A percentile compares a stretch with the other conserved stretches of the same genome.
Conservation (phyloP, 768 basidiomycete species). For the Russula compacta region DNA sequence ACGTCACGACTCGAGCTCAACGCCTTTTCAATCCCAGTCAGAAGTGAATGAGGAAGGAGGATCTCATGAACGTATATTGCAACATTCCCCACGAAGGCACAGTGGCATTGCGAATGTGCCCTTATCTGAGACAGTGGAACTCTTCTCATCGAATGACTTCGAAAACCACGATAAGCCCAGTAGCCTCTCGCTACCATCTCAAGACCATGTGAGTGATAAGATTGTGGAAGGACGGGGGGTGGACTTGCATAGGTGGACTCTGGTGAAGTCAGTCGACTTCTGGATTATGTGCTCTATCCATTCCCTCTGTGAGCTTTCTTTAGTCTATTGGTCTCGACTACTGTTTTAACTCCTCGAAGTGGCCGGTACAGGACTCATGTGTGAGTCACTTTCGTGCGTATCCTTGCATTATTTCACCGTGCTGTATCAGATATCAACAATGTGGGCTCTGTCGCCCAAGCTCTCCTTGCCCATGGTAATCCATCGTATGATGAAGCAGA, state of each 20-base stretch:
- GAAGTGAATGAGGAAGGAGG: slow-evolving; percentile 6
- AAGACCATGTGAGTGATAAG: slow-evolving; percentile 1
- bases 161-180: background rate
- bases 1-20: slow-evolving; percentile 8
- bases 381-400: slow-evolving; percentile 29
- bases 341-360: slow-evolving; percentile 31
- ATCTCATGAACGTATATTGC: background rate
- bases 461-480: slow-evolving; percentile 51
- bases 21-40: slow-evolving; percentile 4
- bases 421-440: slow-evolving; percentile 64
- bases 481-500: slow-evolving; percentile 55
- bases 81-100: background rate
- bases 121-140: slow-evolving; percentile 2
- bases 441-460: slow-evolving; percentile 71
- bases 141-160: slow-evolving; percentile 1
- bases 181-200: background rate
- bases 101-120: background rate
- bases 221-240: slow-evolving; percentile 25
- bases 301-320: slow-evolving; percentile 40
- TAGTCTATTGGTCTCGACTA: background rate
- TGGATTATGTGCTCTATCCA: slow-evolving; percentile 52
- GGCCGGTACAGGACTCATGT: slow-evolving; percentile 71
- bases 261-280: slow-evolving; percentile 50
- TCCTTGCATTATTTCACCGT: background rate
- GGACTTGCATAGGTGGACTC: slow-evolving; percentile 44